Conservation (phyloP, 192 early-diverging fungal genomes). For the Geranomyces michiganensis region DNA sequence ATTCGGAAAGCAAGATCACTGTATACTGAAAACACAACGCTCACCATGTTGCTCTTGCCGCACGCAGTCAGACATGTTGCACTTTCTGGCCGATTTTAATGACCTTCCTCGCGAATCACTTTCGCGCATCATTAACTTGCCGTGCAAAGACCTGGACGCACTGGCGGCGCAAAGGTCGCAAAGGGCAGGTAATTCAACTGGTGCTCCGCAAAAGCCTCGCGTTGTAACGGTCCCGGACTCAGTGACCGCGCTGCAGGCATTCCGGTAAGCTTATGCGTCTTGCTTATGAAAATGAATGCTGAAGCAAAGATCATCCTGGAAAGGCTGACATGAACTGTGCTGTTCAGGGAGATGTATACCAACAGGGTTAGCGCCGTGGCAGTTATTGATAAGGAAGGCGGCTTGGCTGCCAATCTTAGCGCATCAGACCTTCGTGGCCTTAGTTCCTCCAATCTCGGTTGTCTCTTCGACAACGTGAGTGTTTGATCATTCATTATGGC, state of each 20-base stretch:
- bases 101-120: slow-evolving; percentile 24
- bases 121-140: slow-evolving; percentile 15
- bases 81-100: slow-evolving; percentile 31
- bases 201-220: background rate
- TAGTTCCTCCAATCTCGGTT: slow-evolving; percentile 55
- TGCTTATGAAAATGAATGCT: background rate
- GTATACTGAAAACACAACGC: no score
- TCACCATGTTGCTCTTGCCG: no score
- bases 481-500: no score
- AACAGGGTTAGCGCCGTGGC: slow-evolving; percentile 61
- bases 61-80: slow-evolving; percentile 37
- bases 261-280: slow-evolving; percentile 34
- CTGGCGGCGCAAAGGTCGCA: slow-evolving; percentile 7
- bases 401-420: slow-evolving; percentile 68
- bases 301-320: background rate
- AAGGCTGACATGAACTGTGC: background rate
- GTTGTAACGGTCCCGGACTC: slow-evolving; percentile 45
- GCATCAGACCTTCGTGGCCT: slow-evolving; percentile 77
- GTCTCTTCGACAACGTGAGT: slow-evolving; percentile 57
- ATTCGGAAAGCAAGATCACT: no score
- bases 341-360: slow-evolving; percentile 41
- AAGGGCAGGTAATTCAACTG: background rate
- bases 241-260: slow-evolving; percentile 43
- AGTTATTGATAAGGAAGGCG: slow-evolving; percentile 61
- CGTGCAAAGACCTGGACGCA: slow-evolving; percentile 12